phyloP scores from a whole-genome alignment of 768 basidiomycete genomes.

The Sarcodon sp. region DNA sequence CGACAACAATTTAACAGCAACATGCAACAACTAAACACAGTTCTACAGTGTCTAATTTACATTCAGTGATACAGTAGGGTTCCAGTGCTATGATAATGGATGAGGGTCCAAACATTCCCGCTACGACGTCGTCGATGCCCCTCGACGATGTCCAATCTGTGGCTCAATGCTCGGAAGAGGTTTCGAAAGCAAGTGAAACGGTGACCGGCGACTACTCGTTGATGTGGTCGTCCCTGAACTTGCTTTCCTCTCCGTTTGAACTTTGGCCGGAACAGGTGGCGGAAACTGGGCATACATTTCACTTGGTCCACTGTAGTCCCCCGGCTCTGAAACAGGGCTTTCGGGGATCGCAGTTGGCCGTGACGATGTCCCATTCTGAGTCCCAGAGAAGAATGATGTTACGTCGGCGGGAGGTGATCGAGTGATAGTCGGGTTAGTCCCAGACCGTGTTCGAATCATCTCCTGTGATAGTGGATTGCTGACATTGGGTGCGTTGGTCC shows the following conservation, averaged over 20 bases:
- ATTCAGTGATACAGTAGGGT: not conserved
- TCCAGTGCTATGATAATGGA: too few relatives aligned
- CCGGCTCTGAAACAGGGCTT: constrained; percentile 29
- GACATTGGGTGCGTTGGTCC: constrained; percentile 31
- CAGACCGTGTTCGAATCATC: constrained; percentile 40
- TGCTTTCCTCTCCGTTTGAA: constrained; percentile 11
- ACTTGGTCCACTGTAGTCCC: constrained; percentile 50
- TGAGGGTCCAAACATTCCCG: too few relatives aligned
- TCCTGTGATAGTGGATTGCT: constrained; percentile 21
- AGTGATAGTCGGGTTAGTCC: constrained; percentile 45
- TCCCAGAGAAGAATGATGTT: constrained; percentile 11
- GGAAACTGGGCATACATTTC: constrained; percentile 62
- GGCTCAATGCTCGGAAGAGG: constrained; percentile 20
- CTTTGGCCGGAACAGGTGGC: constrained; percentile 39
- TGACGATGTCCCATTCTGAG: constrained; percentile 27
- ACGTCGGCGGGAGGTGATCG: constrained; percentile 28
- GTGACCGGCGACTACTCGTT: constrained; percentile 29
- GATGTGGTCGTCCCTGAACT: constrained; percentile 7
- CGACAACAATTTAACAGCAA: not conserved
- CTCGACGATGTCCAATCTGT: constrained; percentile 26
- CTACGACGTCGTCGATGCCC: constrained; percentile 21
- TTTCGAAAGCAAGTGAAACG: constrained; percentile 59
- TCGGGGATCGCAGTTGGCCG: constrained; percentile 22
- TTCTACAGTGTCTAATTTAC: not conserved
- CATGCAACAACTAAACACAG: not conserved